Evolutionary conservation across 2,329 filamentous ascomycete genomes (phyloP).

Genomic region (Cercospora brassicicola): DNA sequence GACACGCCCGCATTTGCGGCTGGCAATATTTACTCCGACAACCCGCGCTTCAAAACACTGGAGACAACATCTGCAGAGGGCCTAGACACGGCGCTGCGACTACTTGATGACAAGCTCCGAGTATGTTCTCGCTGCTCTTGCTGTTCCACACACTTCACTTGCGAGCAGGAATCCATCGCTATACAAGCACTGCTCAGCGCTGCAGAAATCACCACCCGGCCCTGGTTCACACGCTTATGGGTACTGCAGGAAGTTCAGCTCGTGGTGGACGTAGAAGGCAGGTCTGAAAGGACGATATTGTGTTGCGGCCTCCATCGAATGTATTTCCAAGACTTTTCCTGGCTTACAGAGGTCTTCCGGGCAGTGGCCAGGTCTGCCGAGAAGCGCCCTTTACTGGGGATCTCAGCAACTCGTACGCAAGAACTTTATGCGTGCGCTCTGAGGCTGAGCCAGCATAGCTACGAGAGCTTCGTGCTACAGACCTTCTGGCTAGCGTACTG

Average conservation of each 20-base stretch:
- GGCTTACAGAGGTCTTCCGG: not conserved
- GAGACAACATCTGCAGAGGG: not conserved
- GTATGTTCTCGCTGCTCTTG: not conserved
- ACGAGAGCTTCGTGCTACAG: not conserved
- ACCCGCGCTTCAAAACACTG: not conserved
- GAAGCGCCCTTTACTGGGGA: not conserved
- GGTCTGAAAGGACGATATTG: not conserved
- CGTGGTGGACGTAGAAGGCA: not conserved
- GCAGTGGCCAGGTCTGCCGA: not conserved
- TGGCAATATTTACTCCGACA: not conserved
- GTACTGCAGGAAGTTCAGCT: not conserved
- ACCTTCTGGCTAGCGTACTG: not conserved
- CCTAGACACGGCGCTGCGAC: not conserved
- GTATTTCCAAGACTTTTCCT: not conserved
- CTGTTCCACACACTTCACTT: not conserved
- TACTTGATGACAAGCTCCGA: not conserved
- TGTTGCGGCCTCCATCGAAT: not conserved
- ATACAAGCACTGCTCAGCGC: not conserved
- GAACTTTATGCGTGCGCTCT: not conserved
- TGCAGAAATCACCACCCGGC: not conserved
- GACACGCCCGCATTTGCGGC: not conserved
- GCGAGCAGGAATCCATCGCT: not conserved
- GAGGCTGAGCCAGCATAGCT: not conserved
- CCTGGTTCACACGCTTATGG: not conserved
- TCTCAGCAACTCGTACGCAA: not conserved